phyloP scores from a whole-genome alignment of 345 rosid species.

The Tarenaya hassleriana region DNA sequence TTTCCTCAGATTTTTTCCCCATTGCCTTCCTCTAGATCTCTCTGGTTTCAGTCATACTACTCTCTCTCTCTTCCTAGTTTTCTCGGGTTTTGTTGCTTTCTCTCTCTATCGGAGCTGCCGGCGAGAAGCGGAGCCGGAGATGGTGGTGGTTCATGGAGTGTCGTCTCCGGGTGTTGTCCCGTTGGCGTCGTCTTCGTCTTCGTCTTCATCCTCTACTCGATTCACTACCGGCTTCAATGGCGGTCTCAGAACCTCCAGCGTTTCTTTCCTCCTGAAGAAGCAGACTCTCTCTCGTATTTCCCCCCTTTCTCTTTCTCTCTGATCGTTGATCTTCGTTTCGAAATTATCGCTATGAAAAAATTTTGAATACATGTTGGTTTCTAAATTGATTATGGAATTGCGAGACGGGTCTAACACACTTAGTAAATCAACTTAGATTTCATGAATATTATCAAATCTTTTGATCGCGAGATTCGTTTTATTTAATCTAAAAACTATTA shows the following conservation, averaged over 20 bases:
- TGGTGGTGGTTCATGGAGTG: slow-evolving; percentile 29
- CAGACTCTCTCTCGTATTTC: slow-evolving; percentile 46
- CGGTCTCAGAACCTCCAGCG: slow-evolving; percentile 30
- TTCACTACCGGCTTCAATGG: slow-evolving; percentile 31
- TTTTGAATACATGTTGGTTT: not conserved
- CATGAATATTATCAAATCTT: not conserved
- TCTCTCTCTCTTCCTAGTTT: slow-evolving; percentile 22
- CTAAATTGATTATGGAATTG: not conserved
- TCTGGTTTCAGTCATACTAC: slow-evolving; percentile 29
- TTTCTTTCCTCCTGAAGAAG: slow-evolving; percentile 48
- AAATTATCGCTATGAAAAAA: no score
- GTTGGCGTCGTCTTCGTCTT: not conserved
- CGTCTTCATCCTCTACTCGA: slow-evolving; percentile 19
- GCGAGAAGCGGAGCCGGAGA: slow-evolving; percentile 13
- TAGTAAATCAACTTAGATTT: no score
- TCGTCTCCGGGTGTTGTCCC: slow-evolving; percentile 26
- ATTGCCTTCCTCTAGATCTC: slow-evolving; percentile 14
- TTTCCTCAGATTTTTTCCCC: slow-evolving; percentile 2
- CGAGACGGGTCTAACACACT: not conserved
- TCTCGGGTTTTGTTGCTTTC: not conserved
- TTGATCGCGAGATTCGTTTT: no score
- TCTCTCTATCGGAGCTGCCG: slow-evolving; percentile 6
- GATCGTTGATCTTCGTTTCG: not conserved
- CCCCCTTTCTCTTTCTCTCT: slow-evolving; percentile 10
- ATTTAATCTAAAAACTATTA: no score